phyloP scores from a whole-genome alignment of 371 early-diverging fungal genomes.

The Umbelopsis sp. region DNA sequence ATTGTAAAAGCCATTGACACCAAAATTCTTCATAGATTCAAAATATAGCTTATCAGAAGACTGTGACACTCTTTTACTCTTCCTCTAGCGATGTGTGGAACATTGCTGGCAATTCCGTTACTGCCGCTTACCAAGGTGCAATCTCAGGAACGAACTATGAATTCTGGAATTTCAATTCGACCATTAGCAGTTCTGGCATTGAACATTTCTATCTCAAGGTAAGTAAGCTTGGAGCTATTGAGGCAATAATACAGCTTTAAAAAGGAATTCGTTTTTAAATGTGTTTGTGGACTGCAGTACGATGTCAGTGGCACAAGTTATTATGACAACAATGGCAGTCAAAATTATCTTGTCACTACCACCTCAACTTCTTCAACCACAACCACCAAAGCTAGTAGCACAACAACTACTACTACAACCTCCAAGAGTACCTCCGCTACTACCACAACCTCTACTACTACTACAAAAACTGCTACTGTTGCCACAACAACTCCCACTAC shows the following conservation, averaged over 20 bases:
- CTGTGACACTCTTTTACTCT: slow-evolving; percentile 37
- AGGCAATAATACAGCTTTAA: background rate
- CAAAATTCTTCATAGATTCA: slow-evolving; percentile 24
- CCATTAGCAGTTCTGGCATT: slow-evolving; percentile 33
- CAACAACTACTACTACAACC: slow-evolving; percentile 21
- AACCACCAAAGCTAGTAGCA: background rate
- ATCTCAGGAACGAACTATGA: slow-evolving; percentile 37
- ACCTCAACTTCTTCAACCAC: slow-evolving; percentile 26
- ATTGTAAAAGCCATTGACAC: background rate
- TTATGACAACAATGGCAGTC: slow-evolving; percentile 40
- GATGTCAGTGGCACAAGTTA: slow-evolving; percentile 35
- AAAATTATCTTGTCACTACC: slow-evolving; percentile 27
- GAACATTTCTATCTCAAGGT: slow-evolving; percentile 42
- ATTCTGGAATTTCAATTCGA: slow-evolving; percentile 39
- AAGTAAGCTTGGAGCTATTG: background rate
- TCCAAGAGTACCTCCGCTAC: background rate
- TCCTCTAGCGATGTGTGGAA: slow-evolving; percentile 36
- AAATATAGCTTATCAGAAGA: slow-evolving; percentile 43
- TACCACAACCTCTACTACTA: slow-evolving; percentile 32
- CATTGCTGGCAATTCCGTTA: slow-evolving; percentile 24
- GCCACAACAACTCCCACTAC: slow-evolving; percentile 5
- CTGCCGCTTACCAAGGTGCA: slow-evolving; percentile 24
- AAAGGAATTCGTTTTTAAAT: background rate
- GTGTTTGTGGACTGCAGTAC: slow-evolving; percentile 26
- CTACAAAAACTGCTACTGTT: slow-evolving; percentile 22